phyloP scores from a whole-genome alignment of 2,329 filamentous ascomycete species.

The Chaetomium globosum region DNA sequence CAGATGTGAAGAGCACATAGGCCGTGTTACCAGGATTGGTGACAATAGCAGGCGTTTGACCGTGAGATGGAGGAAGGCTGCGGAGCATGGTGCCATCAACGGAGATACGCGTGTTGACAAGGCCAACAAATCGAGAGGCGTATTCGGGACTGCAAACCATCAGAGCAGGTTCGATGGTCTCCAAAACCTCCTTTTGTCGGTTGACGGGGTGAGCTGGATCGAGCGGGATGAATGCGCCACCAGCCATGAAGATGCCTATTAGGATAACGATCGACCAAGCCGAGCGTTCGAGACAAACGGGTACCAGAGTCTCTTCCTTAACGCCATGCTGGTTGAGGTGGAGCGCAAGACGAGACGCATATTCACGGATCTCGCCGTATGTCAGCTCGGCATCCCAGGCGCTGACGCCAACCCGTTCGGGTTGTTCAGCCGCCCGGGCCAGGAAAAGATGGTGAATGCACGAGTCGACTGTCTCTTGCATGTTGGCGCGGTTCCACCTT shows the following conservation, averaged over 20 bases:
- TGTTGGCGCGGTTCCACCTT: constrained; percentile 30
- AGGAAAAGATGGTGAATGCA: constrained; percentile 34
- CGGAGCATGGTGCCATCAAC: constrained; percentile 26
- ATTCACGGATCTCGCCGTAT: constrained; percentile 32
- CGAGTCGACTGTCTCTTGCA: constrained; percentile 22
- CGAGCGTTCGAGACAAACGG: constrained; percentile 38
- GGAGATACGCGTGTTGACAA: constrained; percentile 11
- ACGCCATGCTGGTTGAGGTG: constrained; percentile 33
- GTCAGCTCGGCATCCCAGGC: constrained; percentile 38
- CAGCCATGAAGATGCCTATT: constrained; percentile 38
- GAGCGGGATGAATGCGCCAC: constrained; percentile 40
- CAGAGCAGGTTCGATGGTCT: constrained; percentile 21
- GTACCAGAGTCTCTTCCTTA: constrained; percentile 32
- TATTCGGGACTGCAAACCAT: constrained; percentile 34
- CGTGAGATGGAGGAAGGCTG: constrained; percentile 1
- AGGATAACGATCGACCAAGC: constrained; percentile 34
- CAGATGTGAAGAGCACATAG: constrained; percentile 37
- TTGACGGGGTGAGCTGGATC: constrained; percentile 37
- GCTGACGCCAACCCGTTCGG: constrained; percentile 27
- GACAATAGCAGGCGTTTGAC: no score
- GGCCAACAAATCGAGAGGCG: constrained; percentile 25
- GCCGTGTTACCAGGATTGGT: constrained; percentile 25
- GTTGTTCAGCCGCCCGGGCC: constrained; percentile 23
- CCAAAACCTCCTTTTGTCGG: constrained; percentile 31
- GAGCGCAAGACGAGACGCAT: constrained; percentile 32